Evolutionary conservation across 2,329 filamentous ascomycete species (phyloP), one percentile per base, ranked within the genome.

Genomic region (Trichophyton benhamiae): DNA sequence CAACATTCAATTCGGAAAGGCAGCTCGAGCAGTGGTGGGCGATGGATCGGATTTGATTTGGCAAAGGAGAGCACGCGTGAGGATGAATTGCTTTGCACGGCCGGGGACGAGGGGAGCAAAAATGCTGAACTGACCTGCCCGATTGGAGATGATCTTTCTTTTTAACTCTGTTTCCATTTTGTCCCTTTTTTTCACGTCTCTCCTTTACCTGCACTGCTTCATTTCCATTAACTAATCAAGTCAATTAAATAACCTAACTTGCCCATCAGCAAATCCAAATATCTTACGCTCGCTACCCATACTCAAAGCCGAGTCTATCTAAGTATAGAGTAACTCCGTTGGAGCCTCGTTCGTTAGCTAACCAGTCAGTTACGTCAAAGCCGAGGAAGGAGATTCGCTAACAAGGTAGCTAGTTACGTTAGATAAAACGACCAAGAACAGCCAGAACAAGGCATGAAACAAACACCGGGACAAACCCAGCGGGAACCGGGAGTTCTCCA

Each of bases 31-130:
- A 9, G 55, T 44, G 55, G 36, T 20, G 60, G 52, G 58, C 30
- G 62, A 60, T 46, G 58, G 60, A 25, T 36, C 22, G 36, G 22
- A n/a, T 25, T 22, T 15, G 15, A 38, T 33, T 58, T 55, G 61
- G 58, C 63, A 53, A 61, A 44, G 60, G 59, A 63, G 61, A 59
- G 61, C 46, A 63, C 57, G 63, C 57, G 61, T 64, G 63, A 61
- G 63, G 63, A 64, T 63, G 63, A 60, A 15, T 25, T 52, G 27
- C 36, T 57, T 36, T 52, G 20, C 36, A 44, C 59, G 17, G 20
- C 59, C 7, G 63, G 63, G 63, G 63, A 64, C 60, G 61, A 61
- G 46, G 38, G n/a, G 59, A 53, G 7, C 33, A 38, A 38, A 38
- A 3, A 38, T 1, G 1, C 33, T 4, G 33, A 38, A 38, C n/a